Conservation (phyloP, 495 filamentous ascomycete species). For the Physcia stellaris region DNA sequence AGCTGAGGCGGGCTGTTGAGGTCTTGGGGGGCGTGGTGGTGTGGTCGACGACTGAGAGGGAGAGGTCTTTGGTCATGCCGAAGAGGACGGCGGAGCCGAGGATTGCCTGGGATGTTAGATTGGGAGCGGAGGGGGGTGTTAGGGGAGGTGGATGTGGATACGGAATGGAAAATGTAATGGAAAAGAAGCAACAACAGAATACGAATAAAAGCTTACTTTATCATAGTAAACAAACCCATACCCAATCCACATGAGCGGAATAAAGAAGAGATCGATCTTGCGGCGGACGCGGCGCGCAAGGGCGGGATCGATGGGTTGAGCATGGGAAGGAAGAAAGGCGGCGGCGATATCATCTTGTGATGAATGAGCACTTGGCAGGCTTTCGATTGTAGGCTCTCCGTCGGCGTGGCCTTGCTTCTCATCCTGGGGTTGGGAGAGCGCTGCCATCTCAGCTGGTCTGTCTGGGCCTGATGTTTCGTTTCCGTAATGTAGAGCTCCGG, state of each 20-base stretch:
- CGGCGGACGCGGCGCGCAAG: constrained; percentile 41
- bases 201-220: constrained; percentile 40
- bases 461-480: too few relatives aligned
- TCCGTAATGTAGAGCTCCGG: too few relatives aligned
- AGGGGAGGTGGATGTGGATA: too few relatives aligned
- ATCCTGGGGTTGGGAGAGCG: too few relatives aligned
- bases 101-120: constrained; percentile 42
- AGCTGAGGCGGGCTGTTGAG: constrained; percentile 50
- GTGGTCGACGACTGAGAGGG: constrained; percentile 36
- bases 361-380: background rate
- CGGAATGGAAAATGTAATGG: background rate
- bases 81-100: constrained; percentile 58
- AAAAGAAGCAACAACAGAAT: background rate
- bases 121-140: too few relatives aligned
- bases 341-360: constrained; percentile 32
- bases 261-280: constrained; percentile 61
- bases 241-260: constrained; percentile 57
- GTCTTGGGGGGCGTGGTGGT: constrained; percentile 39
- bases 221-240: constrained; percentile 71
- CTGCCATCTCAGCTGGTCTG: too few relatives aligned
- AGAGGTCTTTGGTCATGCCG: constrained; percentile 59
- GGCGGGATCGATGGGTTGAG: constrained; percentile 35
- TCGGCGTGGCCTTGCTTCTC: too few relatives aligned
- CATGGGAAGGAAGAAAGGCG: constrained; percentile 36
- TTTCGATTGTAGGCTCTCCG: too few relatives aligned